Evolutionary conservation across 2,329 filamentous ascomycete species (phyloP).

Genomic region (Phaeosphaeriaceae sp.): DNA sequence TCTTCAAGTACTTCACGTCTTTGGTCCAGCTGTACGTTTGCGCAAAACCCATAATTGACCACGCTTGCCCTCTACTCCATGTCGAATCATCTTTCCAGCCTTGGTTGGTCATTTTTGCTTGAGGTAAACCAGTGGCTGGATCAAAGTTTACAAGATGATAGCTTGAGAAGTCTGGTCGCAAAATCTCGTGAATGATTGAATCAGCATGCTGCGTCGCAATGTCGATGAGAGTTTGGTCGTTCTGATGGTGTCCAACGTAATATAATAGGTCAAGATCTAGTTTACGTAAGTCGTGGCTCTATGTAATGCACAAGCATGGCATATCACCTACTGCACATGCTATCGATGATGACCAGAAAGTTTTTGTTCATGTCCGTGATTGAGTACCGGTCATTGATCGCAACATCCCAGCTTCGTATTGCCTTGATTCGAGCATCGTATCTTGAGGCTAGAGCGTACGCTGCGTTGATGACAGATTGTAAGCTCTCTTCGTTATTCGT

Average conservation of each 20-base stretch:
- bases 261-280: slow-evolving; percentile 50
- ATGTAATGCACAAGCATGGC: too few relatives aligned
- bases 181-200: slow-evolving; percentile 44
- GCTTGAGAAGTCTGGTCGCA: slow-evolving; percentile 45
- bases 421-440: slow-evolving; percentile 52
- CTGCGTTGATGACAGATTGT: slow-evolving; percentile 52
- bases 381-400: slow-evolving; percentile 45
- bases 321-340: slow-evolving; percentile 49
- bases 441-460: slow-evolving; percentile 53
- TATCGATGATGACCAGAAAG: slow-evolving; percentile 54
- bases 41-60: slow-evolving; percentile 58
- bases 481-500: slow-evolving; percentile 51
- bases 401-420: slow-evolving; percentile 59
- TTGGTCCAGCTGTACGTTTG: slow-evolving; percentile 58
- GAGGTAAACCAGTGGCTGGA: slow-evolving; percentile 52
- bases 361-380: slow-evolving; percentile 47
- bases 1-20: slow-evolving; percentile 51
- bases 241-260: slow-evolving; percentile 42
- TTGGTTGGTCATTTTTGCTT: slow-evolving; percentile 58
- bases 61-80: slow-evolving; percentile 59
- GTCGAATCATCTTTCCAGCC: slow-evolving; percentile 54
- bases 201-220: slow-evolving; percentile 51
- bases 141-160: slow-evolving; percentile 58
- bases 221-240: slow-evolving; percentile 37
- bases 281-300: too few relatives aligned